Evolutionary conservation across 202 grass and related monocot genomes (phyloP), one percentile per base, ranked within the genome.

Genomic region (Carex arenaria): DNA sequence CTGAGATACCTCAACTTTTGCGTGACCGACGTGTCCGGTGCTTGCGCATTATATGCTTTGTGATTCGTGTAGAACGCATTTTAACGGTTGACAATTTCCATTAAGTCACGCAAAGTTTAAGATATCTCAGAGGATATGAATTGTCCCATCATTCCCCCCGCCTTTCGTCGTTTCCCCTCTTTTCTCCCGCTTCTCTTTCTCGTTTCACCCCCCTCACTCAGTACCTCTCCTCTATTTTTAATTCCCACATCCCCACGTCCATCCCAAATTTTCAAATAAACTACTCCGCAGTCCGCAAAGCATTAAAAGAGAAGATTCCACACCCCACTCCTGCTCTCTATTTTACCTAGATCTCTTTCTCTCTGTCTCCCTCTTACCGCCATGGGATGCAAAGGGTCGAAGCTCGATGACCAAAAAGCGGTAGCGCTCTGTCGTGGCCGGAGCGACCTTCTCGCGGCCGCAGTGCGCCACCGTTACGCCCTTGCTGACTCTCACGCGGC

Each of bases 361-460:
- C 51, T 61, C 81, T 81, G 78, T 45, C 2, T 57, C 69, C 69
- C 7, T 7, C 55, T 82, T 32, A 61, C 45, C 20, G 32, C 63
- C 30, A 98, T 98, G 96, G 96, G 96, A 10, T 99, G 93, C 87
- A 89, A 91, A 17, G 93, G 85, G 20, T 99, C 96, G 36, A 99
- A 99, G 89, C 87, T 99, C 78, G 89, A 95, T 45, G 63, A 93
- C 20, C 93, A 99, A 86, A 85, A 93, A 82, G 84, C 96, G 0
- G 93, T 99, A 56, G 91, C 81, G 34, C 88, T 92, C 12, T 99
- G 96, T 86, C 88, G 91, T 13, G 88, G 87, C 22, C 86, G 93
- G 18, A 83, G 87, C 69, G 93, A 95, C 86, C 91, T 98, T 26
- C 91, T 99, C 5, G 84, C 85, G 0, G 85, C 79, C 11, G 91